Evolutionary conservation across 1,284 basidiomycete genomes (phyloP), one percentile per base, ranked within the genome.

Genomic region (Ganoderma meredithae): DNA sequence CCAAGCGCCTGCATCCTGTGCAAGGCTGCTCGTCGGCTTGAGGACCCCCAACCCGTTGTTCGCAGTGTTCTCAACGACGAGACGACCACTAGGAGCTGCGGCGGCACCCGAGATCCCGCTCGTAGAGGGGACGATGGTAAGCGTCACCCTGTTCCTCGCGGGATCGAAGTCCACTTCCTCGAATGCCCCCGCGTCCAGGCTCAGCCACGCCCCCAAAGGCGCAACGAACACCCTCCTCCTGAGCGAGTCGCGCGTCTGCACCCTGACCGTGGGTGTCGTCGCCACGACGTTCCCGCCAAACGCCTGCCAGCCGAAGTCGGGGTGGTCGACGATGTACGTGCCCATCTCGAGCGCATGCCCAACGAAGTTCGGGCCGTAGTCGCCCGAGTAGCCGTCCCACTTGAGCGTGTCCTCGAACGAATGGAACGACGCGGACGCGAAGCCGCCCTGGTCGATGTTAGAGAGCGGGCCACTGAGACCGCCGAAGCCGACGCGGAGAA

Each of bases 281-380:
- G 82, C 78, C 25, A 81, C 73, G 31, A 88, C 79, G 55, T 81
- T 83, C 10, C 87, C 87, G 52, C 87, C 87, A 71, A 88, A 87
- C 5, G 86, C 86, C 76, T 88, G 86, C 86, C 87, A 88, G n/a
- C 87, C 87, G 72, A 88, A 88, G 67, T 83, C 80, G 25, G 86
- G 85, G 67, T 88, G 86, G 68, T 87, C 79, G 65, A 88, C 76
- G 74, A 89, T 80, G 71, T 83, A 86, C 0, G 85, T 84, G 63
- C 85, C 85, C 67, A 84, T 85, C 43, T 86, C 85, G 80, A 88
- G 84, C 3, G 84, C 75, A 72, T 86, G 84, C 13, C 87, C 86
- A 66, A 86, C 86, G 73, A 87, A 87, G 76, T 87, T 87, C 6
- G 87, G 87, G 33, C 87, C 87, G 73, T 88, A 89, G 74, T 89